Conservation (phyloP, 2,329 filamentous ascomycete genomes). For the Trichoderma sp. region DNA sequence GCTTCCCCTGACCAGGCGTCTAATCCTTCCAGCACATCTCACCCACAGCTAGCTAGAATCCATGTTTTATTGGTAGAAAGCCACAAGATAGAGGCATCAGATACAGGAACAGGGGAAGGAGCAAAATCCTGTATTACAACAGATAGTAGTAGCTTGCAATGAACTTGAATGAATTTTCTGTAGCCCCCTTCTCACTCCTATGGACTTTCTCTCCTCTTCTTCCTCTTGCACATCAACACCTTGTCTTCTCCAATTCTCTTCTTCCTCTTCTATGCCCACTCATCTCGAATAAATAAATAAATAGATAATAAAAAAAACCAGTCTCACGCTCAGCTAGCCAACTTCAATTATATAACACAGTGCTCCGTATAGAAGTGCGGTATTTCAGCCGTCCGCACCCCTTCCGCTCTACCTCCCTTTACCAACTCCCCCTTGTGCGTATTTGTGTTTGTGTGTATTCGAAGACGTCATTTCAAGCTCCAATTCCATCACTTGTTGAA, state of each 20-base stretch:
- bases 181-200: constrained; percentile 2
- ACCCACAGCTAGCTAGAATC: not conserved
- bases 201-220: not conserved
- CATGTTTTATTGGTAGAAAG: not conserved
- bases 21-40: not conserved
- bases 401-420: not conserved
- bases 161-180: constrained; percentile 19
- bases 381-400: constrained; percentile 2
- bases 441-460: not conserved
- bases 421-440: not conserved
- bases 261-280: constrained; percentile 1
- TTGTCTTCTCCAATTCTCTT: constrained; percentile 19
- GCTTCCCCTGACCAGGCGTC: not conserved
- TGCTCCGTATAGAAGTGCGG: not conserved
- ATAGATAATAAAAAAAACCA: constrained; percentile 3
- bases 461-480: not conserved
- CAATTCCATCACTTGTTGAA: not conserved
- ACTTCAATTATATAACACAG: constrained; percentile 24
- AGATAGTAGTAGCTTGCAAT: constrained; percentile 23
- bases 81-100: not conserved
- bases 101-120: not conserved
- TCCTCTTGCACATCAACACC: not conserved
- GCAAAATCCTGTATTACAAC: not conserved
- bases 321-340: constrained; percentile 23
- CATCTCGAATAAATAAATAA: not conserved